Conservation (phyloP, 2,329 filamentous ascomycete species). For the Mycosphaerella arachidis region DNA sequence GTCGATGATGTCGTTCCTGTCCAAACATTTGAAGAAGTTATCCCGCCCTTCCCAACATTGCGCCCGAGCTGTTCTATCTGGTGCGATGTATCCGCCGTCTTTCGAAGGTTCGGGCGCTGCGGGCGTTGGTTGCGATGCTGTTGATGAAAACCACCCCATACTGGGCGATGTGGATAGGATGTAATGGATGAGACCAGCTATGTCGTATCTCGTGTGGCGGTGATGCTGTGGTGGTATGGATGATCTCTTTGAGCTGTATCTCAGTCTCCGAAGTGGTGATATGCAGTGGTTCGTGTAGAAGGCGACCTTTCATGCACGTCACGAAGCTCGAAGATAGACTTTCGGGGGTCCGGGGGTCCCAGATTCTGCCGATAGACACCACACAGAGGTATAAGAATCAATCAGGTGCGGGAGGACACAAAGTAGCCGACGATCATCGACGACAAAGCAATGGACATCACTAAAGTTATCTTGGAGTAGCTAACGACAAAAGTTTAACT, state of each 20-base stretch:
- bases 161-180: background rate
- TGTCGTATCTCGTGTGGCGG: background rate
- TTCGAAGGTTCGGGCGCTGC: slow-evolving; percentile 33
- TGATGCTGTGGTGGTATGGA: too few species aligned
- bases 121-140: slow-evolving; percentile 17
- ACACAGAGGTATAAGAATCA: background rate
- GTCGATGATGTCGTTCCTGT: slow-evolving; percentile 76
- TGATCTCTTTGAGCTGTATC: too few species aligned
- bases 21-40: slow-evolving; percentile 80
- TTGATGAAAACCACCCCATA: slow-evolving; percentile 37
- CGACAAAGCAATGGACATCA: too few species aligned
- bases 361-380: too few species aligned
- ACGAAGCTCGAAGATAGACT: background rate
- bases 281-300: background rate
- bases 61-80: slow-evolving; percentile 75
- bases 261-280: too few species aligned
- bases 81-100: slow-evolving; percentile 67
- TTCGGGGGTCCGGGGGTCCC: background rate
- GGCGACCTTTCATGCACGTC: background rate
- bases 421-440: too few species aligned
- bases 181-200: background rate
- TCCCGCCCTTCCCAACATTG: slow-evolving; percentile 90
- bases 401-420: too few species aligned
- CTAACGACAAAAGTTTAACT: too few species aligned
- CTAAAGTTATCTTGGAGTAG: too few species aligned